Evolutionary conservation across 1,284 basidiomycete species (phyloP).

Genomic region (Ceratobasidium papillatum): DNA sequence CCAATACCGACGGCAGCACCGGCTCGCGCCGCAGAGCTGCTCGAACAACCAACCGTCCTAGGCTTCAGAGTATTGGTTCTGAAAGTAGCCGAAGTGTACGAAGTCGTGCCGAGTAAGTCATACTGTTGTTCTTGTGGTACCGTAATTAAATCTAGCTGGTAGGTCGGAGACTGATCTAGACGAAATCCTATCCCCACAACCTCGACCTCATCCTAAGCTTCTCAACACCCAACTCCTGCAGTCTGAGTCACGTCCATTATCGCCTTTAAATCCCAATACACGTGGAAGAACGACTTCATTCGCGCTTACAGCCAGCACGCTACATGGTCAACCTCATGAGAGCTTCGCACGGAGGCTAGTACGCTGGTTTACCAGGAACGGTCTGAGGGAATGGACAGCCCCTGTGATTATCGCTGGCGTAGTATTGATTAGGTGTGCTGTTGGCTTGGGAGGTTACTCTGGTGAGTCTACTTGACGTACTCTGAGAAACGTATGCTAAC

Average conservation of each 20-base stretch:
- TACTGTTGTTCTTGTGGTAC: neutral
- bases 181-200: conserved; percentile 66
- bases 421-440: conserved; percentile 68
- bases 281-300: conserved; percentile 44
- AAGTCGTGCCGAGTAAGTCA: conserved; percentile 47
- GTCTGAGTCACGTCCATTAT: conserved; percentile 57
- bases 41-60: conserved; percentile 2
- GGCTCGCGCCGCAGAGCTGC: conserved; percentile 16
- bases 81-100: conserved; percentile 41
- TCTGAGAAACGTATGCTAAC: neutral
- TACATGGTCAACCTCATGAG: conserved; percentile 54
- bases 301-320: conserved; percentile 50
- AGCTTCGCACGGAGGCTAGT: conserved; percentile 69
- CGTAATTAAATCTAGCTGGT: conserved; percentile 18
- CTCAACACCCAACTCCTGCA: conserved; percentile 62
- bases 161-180: conserved; percentile 48
- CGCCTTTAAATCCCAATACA: conserved; percentile 45
- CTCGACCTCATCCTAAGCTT: conserved; percentile 64
- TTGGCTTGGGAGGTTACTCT: conserved; percentile 82
- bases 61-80: conserved; percentile 26
- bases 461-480: conserved; percentile 59
- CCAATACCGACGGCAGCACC: conserved; percentile 6
- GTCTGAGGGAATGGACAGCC: conserved; percentile 66
- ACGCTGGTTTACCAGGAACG: conserved; percentile 77
- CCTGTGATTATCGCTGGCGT: conserved; percentile 63